These are phyloP conservation scores for Dryadomyces sulphureus DNA, from an alignment of 2,329 filamentous ascomycete species.

Conservation along the genomic window DNA sequence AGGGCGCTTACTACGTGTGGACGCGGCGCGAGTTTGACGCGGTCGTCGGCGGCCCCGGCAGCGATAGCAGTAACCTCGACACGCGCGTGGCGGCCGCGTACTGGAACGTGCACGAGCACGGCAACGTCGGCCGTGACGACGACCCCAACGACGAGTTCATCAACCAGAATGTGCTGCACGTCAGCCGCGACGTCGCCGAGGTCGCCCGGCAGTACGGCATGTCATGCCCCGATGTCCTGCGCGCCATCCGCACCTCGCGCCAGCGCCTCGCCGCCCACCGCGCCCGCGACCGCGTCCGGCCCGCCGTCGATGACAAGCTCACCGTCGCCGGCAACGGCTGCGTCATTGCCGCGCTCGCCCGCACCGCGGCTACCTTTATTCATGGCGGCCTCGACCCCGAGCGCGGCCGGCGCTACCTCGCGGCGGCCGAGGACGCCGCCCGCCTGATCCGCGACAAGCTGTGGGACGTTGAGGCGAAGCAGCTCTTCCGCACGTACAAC, in stretches of 20 bases:
- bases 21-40: conserved; percentile 73
- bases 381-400: conserved; percentile 33
- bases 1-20: conserved; percentile 94
- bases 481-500: conserved; percentile 61
- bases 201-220: conserved; percentile 64
- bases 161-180: conserved; percentile 75
- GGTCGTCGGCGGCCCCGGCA: conserved; percentile 39
- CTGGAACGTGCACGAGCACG: conserved; percentile 71
- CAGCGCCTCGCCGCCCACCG: conserved; percentile 56
- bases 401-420: conserved; percentile 44
- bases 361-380: conserved; percentile 54
- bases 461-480: conserved; percentile 48
- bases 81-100: conserved; percentile 65
- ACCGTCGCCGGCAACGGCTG: conserved; percentile 81
- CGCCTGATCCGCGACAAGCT: conserved; percentile 58
- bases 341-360: conserved; percentile 68
- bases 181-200: conserved; percentile 40
- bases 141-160: conserved; percentile 91
- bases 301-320: conserved; percentile 76
- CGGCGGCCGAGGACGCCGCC: conserved; percentile 52
- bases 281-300: conserved; percentile 58
- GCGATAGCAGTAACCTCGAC: conserved; percentile 33
- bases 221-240: conserved; percentile 50
- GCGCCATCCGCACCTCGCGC: conserved; percentile 52
- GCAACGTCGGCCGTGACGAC: conserved; percentile 69